Base-by-base conservation (phyloP, 2,329 filamentous ascomycete genomes). In the Huntiella bhutanensis region DNA sequence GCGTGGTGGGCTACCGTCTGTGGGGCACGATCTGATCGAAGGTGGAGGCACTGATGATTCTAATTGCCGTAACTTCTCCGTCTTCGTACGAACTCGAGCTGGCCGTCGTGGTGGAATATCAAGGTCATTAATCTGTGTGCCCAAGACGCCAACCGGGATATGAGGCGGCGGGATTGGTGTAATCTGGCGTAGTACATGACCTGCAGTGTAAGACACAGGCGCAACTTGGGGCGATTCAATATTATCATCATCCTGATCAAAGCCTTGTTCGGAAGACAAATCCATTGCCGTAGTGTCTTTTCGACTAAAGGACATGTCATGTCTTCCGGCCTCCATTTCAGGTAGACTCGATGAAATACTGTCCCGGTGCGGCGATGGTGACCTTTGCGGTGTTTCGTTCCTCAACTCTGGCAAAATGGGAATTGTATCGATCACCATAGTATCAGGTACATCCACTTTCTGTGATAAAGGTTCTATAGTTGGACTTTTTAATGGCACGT, bases 391-490 rank as follows among this genome's bases (percentile, higher is more conserved):
- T 28, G 22, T 3, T 10, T 28, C 22, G 3, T 28, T 28, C 22
- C 22, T 38, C n/a, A 37, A 11, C 8, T 33, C 6, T 28, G 12
- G 16, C n/a, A 22, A n/a, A 3, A 19, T 11, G 11, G 43, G 19
- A 13, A 33, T 35, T 13, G 22, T 48, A 15, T 39, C 46, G 16
- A 41, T 37, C 7, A 50, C 28, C 35, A 47, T 45, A 10, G 48
- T 50, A 40, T 50, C 44, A 13, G 48, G 48, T 22, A 50, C 45
- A 39, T 37, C 47, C 6, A 32, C 33, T 4, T 28, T 6, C 22
- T 28, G 22, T 10, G 22, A 28, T 32, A 50, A 38, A 4, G 48
- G 48, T 10, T 45, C 47, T 10, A 50, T 22, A 12, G 45, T 47
- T 16, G 48, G 48, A 11, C 48, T 50, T 13, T 47, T 46, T 12